Percentiles rank a stretch among this genome's conserved stretches.
phyloP scores from a whole-genome alignment of 371 early-diverging fungal species.

The Mortierella sp. region DNA sequence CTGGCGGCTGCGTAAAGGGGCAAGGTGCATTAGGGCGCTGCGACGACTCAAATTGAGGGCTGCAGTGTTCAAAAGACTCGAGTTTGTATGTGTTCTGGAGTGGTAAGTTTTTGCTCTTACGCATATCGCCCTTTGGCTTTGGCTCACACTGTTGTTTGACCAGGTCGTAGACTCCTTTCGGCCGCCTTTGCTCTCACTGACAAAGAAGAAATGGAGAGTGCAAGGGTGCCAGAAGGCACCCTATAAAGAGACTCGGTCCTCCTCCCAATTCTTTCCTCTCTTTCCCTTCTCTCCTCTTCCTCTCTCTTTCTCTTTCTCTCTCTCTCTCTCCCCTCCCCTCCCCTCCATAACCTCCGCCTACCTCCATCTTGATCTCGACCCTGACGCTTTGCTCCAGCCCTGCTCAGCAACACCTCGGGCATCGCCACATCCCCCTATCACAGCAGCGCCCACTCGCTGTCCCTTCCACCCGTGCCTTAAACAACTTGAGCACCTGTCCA shows the following conservation, averaged over 20 bases:
- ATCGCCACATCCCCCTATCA: constrained; percentile 1
- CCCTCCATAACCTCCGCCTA: not conserved
- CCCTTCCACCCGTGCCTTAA: not conserved
- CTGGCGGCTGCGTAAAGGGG: too few species aligned
- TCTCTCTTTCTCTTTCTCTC: not conserved
- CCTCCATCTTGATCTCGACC: not conserved
- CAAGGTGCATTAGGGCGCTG: too few species aligned
- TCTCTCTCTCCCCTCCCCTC: not conserved
- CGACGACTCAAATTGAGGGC: too few species aligned
- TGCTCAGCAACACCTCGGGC: not conserved
- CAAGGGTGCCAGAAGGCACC: not conserved
- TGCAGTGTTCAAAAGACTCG: too few species aligned
- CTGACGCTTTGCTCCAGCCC: not conserved
- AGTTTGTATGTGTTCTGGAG: too few species aligned
- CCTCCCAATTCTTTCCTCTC: not conserved
- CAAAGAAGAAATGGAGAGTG: too few species aligned
- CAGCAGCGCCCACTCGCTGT: not conserved
- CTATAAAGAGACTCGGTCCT: not conserved
- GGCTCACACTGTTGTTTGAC: too few species aligned
- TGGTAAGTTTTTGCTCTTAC: too few species aligned
- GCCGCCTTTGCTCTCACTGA: too few species aligned
- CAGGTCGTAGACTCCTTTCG: too few species aligned
- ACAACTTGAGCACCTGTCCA: not conserved
- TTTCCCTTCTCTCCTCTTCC: constrained; percentile 3
- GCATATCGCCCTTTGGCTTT: too few species aligned